Base-by-base conservation (phyloP, 2,329 filamentous ascomycete genomes). In the Zopfia rhizophila region DNA sequence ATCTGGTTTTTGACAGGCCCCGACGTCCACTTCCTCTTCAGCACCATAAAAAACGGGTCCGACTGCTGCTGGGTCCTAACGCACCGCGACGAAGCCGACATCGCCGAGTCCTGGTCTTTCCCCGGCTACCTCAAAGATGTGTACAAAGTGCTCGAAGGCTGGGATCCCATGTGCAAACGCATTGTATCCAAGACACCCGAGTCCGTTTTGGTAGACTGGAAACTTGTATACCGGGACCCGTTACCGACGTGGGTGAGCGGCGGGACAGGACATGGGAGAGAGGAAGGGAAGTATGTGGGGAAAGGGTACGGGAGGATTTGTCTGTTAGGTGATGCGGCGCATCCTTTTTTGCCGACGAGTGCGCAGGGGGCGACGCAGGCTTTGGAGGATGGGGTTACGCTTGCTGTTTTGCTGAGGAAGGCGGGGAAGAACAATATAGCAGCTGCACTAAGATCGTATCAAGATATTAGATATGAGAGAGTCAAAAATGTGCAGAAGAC, bases 301-400 rank as follows among this genome's bases (percentile, higher is more conserved):
- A 57, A 62, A 7, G 63, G 65, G 3, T 63, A 68, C 18, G 65
- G 65, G 5, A 72, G 74, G 29, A 79, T 82, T 39, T 78, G 74
- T 1, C 65, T 82, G 19, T 66, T 82, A 1, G 81, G 81, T 1
- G 81, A 83, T 53, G 77, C 77, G 32, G 81, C 79, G 38, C 80
- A 83, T 55, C 74, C 80, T 0, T 81, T 82, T 57, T 58, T 83
- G 5, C 80, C 80, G 0, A 82, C 79, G 0, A 78, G 75, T 42
- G 78, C 78, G 0, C 79, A 82, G 49, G 80, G 80, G 2, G 78
- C 79, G 0, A 78, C 77, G 29, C 79, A 82, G 60, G 79, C 80
- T 0, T 76, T 79, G 14, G 81, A 82, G 64, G 81, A 81, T 55
- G 65, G 60, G 8, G 63, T 68, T 10, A 66, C 65, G 10, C 37